phyloP scores from a whole-genome alignment of 2,329 filamentous ascomycete genomes.

The Parastagonospora nodorum region DNA sequence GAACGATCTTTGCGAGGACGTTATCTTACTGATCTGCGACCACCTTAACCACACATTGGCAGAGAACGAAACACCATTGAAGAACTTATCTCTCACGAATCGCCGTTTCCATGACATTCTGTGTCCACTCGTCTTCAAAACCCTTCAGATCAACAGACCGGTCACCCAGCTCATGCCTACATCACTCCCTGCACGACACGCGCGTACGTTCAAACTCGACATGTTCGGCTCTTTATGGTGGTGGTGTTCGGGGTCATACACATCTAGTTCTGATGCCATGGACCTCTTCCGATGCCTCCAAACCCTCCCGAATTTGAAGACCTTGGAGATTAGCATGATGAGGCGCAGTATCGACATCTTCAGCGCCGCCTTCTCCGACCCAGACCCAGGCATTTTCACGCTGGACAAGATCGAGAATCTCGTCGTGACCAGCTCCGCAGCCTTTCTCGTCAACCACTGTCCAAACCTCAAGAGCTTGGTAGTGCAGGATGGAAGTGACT shows the following conservation, averaged over 20 bases:
- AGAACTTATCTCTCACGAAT: slow-evolving; percentile 12
- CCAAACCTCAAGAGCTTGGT: slow-evolving; percentile 10
- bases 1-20: slow-evolving; percentile 19
- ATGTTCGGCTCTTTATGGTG: slow-evolving; percentile 25
- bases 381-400: slow-evolving; percentile 2
- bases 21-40: slow-evolving; percentile 19
- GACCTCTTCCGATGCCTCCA: slow-evolving; percentile 15
- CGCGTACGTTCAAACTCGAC: slow-evolving; percentile 16
- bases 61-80: slow-evolving; percentile 7
- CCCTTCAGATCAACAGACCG: slow-evolving; percentile 16
- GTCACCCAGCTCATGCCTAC: slow-evolving; percentile 13
- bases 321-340: slow-evolving; percentile 23
- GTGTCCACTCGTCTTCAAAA: slow-evolving; percentile 14
- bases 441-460: slow-evolving; percentile 17
- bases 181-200: slow-evolving; percentile 4
- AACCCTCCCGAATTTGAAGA: slow-evolving; percentile 7
- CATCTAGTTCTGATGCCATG: slow-evolving; percentile 15
- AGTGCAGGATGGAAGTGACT: slow-evolving; percentile 13
- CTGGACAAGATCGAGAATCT: slow-evolving; percentile 8
- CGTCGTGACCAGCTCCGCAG: slow-evolving; percentile 10
- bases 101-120: slow-evolving; percentile 14
- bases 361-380: slow-evolving; percentile 7
- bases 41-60: slow-evolving; percentile 2
- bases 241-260: slow-evolving; percentile 22
- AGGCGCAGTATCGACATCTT: slow-evolving; percentile 23